Evolutionary conservation across 2,329 filamentous ascomycete genomes (phyloP), one percentile per base, ranked within the genome.

Genomic region (Fusarium denticulatum): DNA sequence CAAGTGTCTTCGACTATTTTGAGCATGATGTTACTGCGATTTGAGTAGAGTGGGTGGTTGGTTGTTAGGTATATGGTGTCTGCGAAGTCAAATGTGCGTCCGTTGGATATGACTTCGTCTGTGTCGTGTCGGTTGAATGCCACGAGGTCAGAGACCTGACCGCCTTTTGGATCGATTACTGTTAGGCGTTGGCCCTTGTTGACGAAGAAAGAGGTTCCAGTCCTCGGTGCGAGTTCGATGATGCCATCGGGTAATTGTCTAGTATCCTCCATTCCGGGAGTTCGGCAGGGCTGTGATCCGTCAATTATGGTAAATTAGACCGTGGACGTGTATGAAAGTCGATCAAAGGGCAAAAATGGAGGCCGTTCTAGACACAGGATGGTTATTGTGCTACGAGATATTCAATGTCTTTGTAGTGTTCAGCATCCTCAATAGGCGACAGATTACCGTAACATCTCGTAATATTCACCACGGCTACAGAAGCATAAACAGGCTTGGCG

Each of bases 371-470:
- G 12, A 20, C 6, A 14, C 47, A 16, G 47, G 4, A 24, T 1
- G 6, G 12, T 11, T 20, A 20, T 20, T 34, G 22, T 14, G 30
- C 8, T 20, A 24, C n/a, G 47, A 34, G 47, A 20, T 15, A 24
- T 50, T 15, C 4, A 6, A 24, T 24, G n/a, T 20, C 30, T 50
- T 50, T 50, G 47, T 50, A 50, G 16, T 32, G 12, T 10, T 34
- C 6, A 20, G 4, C 8, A 34, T 34, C 18, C 7, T 32, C 7
- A 2, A 24, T 0, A 7, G 30, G 20, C 16, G 16, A 3, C 3
- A 5, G 7, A 26, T 22, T 52, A 36, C 18, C 18, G 6, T 16
- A 8, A 6, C 49, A 24, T 36, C 3, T 36, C n/a, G 30, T 20
- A 34, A 52, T 24, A 34, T 34, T 14, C 47, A 8, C 3, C n/a